Evolutionary conservation across 306 rosid species (phyloP).

Genomic region (Calophaca sinica): DNA sequence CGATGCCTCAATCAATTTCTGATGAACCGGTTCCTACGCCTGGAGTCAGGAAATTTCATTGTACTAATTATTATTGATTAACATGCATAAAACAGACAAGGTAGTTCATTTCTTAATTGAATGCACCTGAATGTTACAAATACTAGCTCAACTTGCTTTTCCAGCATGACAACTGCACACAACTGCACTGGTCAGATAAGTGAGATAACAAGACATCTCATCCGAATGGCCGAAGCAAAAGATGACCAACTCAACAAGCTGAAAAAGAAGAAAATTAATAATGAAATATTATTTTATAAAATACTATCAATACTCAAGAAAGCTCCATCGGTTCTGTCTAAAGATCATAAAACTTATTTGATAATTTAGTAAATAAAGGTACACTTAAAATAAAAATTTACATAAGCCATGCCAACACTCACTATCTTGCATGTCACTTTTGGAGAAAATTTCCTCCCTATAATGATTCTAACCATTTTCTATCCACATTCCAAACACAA

Average conservation of each 20-base stretch:
- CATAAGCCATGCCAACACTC: neutral
- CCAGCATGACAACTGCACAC: neutral
- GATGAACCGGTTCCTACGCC: too few species aligned
- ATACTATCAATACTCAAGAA: too few species aligned
- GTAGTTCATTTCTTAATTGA: neutral
- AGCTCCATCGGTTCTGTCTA: neutral
- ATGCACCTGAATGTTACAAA: neutral
- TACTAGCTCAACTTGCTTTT: neutral
- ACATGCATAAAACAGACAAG: neutral
- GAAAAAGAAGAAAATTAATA: neutral
- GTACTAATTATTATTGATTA: too few species aligned
- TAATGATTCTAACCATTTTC: neutral
- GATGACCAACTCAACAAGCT: neutral
- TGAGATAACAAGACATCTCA: neutral
- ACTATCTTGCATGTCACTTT: neutral
- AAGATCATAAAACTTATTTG: neutral
- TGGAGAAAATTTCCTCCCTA: neutral
- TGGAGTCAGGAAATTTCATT: too few species aligned
- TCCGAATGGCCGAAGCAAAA: neutral
- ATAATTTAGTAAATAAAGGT: neutral
- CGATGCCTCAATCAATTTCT: too few species aligned
- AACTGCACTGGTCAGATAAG: neutral
- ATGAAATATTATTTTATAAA: too few species aligned
- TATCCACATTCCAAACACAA: neutral
- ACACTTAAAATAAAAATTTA: neutral